Evolutionary conservation across 345 rosid species (phyloP).

Genomic region (Gossypium raimondii): DNA sequence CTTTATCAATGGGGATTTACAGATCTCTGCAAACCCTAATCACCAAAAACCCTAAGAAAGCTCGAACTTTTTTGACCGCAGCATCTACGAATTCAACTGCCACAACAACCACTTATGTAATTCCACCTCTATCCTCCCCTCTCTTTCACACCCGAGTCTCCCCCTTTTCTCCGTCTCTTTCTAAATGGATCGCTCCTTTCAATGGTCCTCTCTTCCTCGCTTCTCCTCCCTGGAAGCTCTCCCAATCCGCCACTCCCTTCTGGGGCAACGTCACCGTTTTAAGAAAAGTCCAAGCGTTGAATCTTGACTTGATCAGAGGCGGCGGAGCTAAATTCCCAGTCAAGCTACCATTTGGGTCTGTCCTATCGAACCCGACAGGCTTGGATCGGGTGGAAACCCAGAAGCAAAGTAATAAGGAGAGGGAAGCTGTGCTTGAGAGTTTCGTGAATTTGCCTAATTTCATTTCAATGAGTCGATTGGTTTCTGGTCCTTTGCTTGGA

Average conservation of each 20-base stretch:
- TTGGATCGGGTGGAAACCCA: conserved; percentile 22
- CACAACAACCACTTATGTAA: conserved; percentile 3
- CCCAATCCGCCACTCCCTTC: conserved; percentile 75
- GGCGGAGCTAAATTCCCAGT: conserved; percentile 29
- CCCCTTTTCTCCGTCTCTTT: conserved; percentile 34
- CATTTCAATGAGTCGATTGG: conserved; percentile 66
- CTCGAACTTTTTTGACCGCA: conserved; percentile 43
- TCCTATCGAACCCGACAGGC: conserved; percentile 14
- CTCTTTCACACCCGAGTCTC: conserved; percentile 23
- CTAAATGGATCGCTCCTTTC: conserved; percentile 67
- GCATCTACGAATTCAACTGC: conserved; percentile 14
- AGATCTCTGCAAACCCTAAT: conserved; percentile 39
- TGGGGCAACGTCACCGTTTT: conserved; percentile 47
- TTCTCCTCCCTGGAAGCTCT: conserved; percentile 86
- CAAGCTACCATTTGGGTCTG: conserved; percentile 26
- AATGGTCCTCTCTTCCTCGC: conserved; percentile 76
- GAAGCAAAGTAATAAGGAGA: conserved; percentile 20
- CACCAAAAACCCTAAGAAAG: conserved; percentile 21
- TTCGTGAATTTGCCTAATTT: conserved; percentile 76
- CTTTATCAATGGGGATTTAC: conserved; percentile 53
- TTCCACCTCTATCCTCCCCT: conserved; percentile 34
- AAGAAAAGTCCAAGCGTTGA: conserved; percentile 52
- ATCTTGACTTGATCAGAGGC: conserved; percentile 41
- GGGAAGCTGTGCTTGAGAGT: conserved; percentile 36
- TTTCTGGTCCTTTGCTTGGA: conserved; percentile 86